Percentiles rank a stretch among this genome's conserved stretches.
Conservation (phyloP, 768 basidiomycete species). For the Coprinellus aureogranulatus region DNA sequence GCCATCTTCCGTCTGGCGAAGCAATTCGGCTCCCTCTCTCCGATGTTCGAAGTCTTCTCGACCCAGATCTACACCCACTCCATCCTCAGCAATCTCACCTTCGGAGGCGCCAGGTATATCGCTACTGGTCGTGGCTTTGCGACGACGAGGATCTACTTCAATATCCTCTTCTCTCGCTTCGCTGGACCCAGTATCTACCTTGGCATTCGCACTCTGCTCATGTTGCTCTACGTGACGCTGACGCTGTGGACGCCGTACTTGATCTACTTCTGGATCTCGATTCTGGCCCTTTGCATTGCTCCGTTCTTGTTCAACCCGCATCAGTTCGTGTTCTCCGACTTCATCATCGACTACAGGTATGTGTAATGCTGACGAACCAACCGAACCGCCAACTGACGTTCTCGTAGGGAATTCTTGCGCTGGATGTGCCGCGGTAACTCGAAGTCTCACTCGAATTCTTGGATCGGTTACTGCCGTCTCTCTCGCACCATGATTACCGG, state of each 20-base stretch:
- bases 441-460: constrained; percentile 93
- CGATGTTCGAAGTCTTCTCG: constrained; percentile 95
- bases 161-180: constrained; percentile 94
- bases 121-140: constrained; percentile 99
- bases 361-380: constrained; percentile 20
- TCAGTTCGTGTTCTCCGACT: constrained; percentile 96
- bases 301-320: constrained; percentile 99
- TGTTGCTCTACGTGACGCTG: constrained; percentile 92
- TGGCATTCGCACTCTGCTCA: constrained; percentile 88
- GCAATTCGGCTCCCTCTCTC: constrained; percentile 92
- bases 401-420: constrained; percentile 84
- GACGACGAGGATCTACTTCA: constrained; percentile 91
- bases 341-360: constrained; percentile 91
- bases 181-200: constrained; percentile 98
- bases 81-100: constrained; percentile 93
- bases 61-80: constrained; percentile 99
- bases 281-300: constrained; percentile 85
- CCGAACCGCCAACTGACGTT: constrained; percentile 6
- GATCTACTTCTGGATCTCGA: constrained; percentile 98
- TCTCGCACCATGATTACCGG: constrained; percentile 99
- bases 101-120: constrained; percentile 97
- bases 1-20: constrained; percentile 89
- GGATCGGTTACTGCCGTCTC: constrained; percentile 98
- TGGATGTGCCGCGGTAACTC: constrained; percentile 99
- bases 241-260: constrained; percentile 89